Evolutionary conservation across 108 stramenopile species (phyloP), one percentile per base, ranked within the genome.

Genomic region (Licmophora abbreviata): DNA sequence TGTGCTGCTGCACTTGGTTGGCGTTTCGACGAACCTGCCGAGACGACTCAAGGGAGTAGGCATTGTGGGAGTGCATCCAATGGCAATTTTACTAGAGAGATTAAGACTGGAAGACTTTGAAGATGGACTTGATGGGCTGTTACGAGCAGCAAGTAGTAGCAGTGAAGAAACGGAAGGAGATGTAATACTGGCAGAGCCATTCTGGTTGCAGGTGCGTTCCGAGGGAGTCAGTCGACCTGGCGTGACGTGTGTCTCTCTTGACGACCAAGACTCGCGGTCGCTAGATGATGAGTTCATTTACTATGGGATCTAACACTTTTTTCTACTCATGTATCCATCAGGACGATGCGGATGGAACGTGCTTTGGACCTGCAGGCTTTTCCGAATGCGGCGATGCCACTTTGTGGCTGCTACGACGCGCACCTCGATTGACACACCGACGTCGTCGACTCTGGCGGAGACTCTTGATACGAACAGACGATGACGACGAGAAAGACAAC

Each of bases 381-480:
- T 59, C 74, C 5, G 82, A 83, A 45, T 88, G 86, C 61, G 86
- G 86, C 1, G 86, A 88, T 62, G 71, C 82, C 9, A 81, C 79
- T n/a, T 49, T 86, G 5, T 88, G 86, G 86, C 61, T 67, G 24
- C 26, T 74, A 24, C 54, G 64, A 24, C 35, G 72, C 36, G 23
- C 53, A 29, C 66, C 54, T 18, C 38, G 20, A 40, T 20, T 3
- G 20, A 15, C 3, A 40, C 38, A 3, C 2, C 2, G 5, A 40
- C 15, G 5, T 3, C 45, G 8, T 4, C 26, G 2, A 14, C 3
- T 46, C 45, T 22, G 11, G 18, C 25, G 18, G 11, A 33, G 10
- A 34, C 10, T 48, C 22, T 28, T 25, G 5, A 27, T 28, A 10
- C 9, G 27, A 28, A 48, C 11, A 24, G 33, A 29, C 7, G 27